Evolutionary conservation across 305 asterid genomes (phyloP).

Genomic region (Ajuga reptans): DNA sequence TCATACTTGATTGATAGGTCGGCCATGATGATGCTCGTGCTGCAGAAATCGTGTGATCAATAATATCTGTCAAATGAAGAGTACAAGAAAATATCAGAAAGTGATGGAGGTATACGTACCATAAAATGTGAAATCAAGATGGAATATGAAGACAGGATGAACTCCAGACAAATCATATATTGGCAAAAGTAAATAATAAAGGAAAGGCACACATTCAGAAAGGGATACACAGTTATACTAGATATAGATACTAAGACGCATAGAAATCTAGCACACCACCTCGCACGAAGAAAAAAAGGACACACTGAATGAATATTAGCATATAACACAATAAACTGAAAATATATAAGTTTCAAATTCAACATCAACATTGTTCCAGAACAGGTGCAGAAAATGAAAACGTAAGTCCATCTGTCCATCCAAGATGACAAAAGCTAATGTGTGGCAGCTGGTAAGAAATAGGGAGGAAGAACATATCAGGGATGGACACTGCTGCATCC

Average conservation of each 20-base stretch:
- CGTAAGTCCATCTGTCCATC: background rate
- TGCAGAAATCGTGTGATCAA: constrained; percentile 90
- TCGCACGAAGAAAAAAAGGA: background rate
- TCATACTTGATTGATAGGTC: constrained; percentile 69
- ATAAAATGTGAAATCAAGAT: background rate
- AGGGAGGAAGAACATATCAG: background rate
- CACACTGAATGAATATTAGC: background rate
- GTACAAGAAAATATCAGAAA: constrained; percentile 24
- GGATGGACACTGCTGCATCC: background rate
- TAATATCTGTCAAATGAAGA: constrained; percentile 49
- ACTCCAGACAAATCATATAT: background rate
- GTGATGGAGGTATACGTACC: constrained; percentile 12
- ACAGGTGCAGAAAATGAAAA: background rate
- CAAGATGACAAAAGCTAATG: background rate
- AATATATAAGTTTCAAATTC: background rate
- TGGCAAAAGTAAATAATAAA: background rate
- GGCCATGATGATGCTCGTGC: constrained; percentile 96
- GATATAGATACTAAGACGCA: constrained; percentile 1
- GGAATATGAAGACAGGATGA: background rate
- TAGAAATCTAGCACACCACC: background rate
- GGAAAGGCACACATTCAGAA: background rate
- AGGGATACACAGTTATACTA: background rate
- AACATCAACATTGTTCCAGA: background rate
- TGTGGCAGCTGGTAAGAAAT: background rate
- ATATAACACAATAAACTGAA: background rate